Evolutionary conservation across 305 asterid genomes (phyloP).

Genomic region (Vinca major): DNA sequence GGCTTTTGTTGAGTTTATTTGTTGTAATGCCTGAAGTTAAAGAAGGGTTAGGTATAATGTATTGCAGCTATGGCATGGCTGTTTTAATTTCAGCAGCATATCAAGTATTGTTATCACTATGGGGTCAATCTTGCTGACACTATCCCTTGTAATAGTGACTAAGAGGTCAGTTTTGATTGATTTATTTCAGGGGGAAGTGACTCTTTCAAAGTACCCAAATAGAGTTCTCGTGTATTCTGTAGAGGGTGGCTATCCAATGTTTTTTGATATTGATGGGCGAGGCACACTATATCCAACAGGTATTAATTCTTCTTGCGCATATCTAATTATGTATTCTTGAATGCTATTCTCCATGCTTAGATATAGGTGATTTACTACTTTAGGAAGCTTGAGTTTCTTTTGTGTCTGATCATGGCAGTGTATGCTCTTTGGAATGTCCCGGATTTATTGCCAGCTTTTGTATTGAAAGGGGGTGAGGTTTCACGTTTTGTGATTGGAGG

Average conservation of each 20-base stretch:
- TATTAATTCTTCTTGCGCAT: conserved; percentile 22
- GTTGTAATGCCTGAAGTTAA: too few species aligned
- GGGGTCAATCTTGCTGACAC: neutral
- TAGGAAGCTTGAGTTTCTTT: conserved; percentile 9
- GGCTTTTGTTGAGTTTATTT: too few species aligned
- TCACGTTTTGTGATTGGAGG: conserved; percentile 86
- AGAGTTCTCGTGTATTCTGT: conserved; percentile 78
- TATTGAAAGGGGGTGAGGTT: conserved; percentile 87
- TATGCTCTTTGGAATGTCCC: conserved; percentile 96
- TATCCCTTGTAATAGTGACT: neutral
- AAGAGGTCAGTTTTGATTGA: conserved; percentile 1
- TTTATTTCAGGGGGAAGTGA: conserved; percentile 54
- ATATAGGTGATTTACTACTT: neutral
- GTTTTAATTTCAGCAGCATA: too few species aligned
- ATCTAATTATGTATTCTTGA: neutral
- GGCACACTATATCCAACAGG: conserved; percentile 88
- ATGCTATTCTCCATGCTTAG: too few species aligned
- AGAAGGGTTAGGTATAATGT: too few species aligned
- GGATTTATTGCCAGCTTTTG: conserved; percentile 73
- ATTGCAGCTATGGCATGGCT: too few species aligned
- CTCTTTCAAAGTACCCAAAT: conserved; percentile 72
- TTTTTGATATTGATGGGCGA: conserved; percentile 75
- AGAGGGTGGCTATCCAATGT: conserved; percentile 85
- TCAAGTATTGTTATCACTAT: too few species aligned
- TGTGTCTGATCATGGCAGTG: conserved; percentile 40